A percentile compares a stretch with the other conserved stretches of the same genome.
Evolutionary conservation across 352 stramenopile genomes (phyloP).

Genomic region (Aphanomyces stellatus): DNA sequence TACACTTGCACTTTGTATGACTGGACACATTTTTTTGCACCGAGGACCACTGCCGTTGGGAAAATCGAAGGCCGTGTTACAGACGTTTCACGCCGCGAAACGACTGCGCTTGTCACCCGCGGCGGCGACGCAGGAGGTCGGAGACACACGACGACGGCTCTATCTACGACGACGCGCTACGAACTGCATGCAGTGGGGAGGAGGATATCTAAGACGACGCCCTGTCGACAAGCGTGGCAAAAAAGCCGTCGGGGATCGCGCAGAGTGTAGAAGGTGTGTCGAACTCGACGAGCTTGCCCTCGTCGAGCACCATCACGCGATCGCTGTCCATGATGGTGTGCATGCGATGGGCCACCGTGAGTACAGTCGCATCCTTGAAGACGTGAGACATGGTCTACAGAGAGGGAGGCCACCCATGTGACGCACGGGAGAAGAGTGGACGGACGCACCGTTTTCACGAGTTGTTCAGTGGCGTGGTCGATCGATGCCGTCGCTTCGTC

Average conservation of each 20-base stretch:
- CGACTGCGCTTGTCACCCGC: background rate
- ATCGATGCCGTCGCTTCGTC: slow-evolving; percentile 88
- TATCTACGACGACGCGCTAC: too few relatives aligned
- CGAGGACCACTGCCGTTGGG: background rate
- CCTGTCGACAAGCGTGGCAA: slow-evolving; percentile 18
- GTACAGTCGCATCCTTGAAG: slow-evolving; percentile 90
- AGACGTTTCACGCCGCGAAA: background rate
- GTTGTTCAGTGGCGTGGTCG: slow-evolving; percentile 80
- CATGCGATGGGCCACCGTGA: slow-evolving; percentile 97
- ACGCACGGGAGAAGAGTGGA: background rate
- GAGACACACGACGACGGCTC: background rate
- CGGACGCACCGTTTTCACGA: slow-evolving; percentile 51
- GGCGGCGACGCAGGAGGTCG: background rate
- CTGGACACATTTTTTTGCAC: background rate
- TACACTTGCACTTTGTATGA: background rate
- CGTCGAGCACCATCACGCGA: slow-evolving; percentile 58
- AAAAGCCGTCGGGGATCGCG: slow-evolving; percentile 17
- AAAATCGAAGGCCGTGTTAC: background rate
- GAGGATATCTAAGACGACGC: background rate
- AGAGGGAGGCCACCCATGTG: background rate
- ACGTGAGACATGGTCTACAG: slow-evolving; percentile 82
- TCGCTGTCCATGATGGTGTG: slow-evolving; percentile 95
- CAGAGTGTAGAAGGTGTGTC: background rate
- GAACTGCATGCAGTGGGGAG: too few relatives aligned
- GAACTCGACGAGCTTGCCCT: slow-evolving; percentile 40